Evolutionary conservation across 2,329 filamentous ascomycete species (phyloP).

Genomic region (Dothistroma pini): DNA sequence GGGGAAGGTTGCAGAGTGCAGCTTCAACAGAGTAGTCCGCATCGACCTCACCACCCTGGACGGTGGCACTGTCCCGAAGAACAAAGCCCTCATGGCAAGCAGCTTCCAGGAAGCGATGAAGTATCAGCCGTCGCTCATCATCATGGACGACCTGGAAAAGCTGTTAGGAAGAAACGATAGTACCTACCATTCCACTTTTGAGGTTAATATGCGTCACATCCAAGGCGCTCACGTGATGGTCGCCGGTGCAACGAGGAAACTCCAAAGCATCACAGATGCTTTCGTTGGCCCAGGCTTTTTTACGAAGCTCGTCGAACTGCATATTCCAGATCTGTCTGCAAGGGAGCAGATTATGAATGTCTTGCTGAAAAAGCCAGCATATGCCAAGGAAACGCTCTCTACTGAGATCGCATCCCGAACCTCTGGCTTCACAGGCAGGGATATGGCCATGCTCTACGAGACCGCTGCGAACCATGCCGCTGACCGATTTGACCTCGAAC

Average conservation of each 20-base stretch:
- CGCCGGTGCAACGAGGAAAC: slow-evolving; percentile 69
- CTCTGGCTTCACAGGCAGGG: slow-evolving; percentile 80
- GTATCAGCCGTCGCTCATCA: slow-evolving; percentile 69
- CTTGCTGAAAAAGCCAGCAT: slow-evolving; percentile 49
- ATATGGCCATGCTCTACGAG: slow-evolving; percentile 64
- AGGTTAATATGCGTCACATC: slow-evolving; percentile 55
- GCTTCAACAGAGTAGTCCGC: slow-evolving; percentile 67
- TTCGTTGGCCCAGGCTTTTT: slow-evolving; percentile 66
- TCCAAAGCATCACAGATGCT: slow-evolving; percentile 66
- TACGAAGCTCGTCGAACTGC: slow-evolving; percentile 64
- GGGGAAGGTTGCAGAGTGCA: slow-evolving; percentile 57
- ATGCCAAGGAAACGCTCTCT: slow-evolving; percentile 50
- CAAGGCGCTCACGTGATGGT: slow-evolving; percentile 61
- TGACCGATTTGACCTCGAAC: slow-evolving; percentile 33
- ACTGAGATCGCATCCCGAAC: slow-evolving; percentile 66
- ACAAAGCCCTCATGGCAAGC: slow-evolving; percentile 55
- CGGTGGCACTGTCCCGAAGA: slow-evolving; percentile 41
- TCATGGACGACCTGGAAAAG: slow-evolving; percentile 74
- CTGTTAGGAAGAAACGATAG: slow-evolving; percentile 59
- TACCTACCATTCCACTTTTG: slow-evolving; percentile 41
- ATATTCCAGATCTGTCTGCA: slow-evolving; percentile 68
- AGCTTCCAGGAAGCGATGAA: slow-evolving; percentile 66
- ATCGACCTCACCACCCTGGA: slow-evolving; percentile 48
- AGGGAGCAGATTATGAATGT: slow-evolving; percentile 71
- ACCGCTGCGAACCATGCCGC: slow-evolving; percentile 46